These are phyloP conservation scores for Lentinula aciculospora DNA, from an alignment of 768 basidiomycete genomes.

Conservation along the genomic window DNA sequence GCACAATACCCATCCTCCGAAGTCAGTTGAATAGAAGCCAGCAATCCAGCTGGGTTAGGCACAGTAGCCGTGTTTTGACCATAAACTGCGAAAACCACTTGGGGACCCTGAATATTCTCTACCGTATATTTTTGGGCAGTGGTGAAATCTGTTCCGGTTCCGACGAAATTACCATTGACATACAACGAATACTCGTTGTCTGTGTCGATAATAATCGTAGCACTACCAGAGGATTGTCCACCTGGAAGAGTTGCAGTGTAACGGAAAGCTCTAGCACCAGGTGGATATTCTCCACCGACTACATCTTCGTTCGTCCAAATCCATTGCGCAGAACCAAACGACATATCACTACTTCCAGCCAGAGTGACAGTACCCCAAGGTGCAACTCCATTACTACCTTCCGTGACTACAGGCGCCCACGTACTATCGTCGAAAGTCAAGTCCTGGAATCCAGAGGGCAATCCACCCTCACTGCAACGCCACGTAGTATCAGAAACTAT, in stretches of 20 bases:
- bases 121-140: background rate
- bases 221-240: conserved; percentile 19
- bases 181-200: conserved; percentile 24
- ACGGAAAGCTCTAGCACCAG: conserved; percentile 22
- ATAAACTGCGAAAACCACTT: conserved; percentile 1
- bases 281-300: conserved; percentile 8
- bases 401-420: conserved; percentile 15
- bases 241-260: conserved; percentile 16
- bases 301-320: conserved; percentile 20
- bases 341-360: conserved; percentile 11
- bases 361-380: conserved; percentile 22
- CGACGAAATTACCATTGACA: conserved; percentile 20
- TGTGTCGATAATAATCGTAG: conserved; percentile 18
- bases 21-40: conserved; percentile 6
- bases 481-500: conserved; percentile 19
- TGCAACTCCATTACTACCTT: conserved; percentile 18
- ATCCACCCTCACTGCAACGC: conserved; percentile 13
- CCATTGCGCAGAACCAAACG: conserved; percentile 19
- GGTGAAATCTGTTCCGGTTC: conserved; percentile 5
- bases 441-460: conserved; percentile 21
- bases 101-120: background rate
- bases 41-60: conserved; percentile 6
- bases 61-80: conserved; percentile 1
- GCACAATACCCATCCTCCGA: background rate
- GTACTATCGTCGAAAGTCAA: conserved; percentile 15